phyloP scores from a whole-genome alignment of 306 rosid genomes.

The Prunus mume region DNA sequence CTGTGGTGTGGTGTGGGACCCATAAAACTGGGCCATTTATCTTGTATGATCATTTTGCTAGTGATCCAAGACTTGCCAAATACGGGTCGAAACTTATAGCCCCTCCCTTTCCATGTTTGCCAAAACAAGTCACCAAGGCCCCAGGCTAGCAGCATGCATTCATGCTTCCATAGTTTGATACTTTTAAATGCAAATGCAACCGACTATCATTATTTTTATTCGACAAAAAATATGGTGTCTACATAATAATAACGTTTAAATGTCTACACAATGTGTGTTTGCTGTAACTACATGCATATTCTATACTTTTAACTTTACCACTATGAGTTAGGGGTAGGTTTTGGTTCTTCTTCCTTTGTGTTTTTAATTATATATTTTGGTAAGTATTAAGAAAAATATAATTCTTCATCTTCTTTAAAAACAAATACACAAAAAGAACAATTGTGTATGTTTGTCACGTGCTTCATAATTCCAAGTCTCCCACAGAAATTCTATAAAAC shows the following conservation, averaged over 20 bases:
- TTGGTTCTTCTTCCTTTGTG: background rate
- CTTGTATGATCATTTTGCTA: slow-evolving; percentile 6
- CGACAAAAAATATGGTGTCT: rapidly evolving
- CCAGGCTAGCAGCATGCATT: background rate
- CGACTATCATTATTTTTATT: background rate
- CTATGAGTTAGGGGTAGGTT: background rate
- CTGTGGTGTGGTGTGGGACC: background rate
- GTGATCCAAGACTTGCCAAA: background rate
- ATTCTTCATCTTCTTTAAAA: background rate
- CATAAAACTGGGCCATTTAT: background rate
- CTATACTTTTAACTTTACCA: background rate
- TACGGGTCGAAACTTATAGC: background rate
- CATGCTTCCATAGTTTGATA: background rate
- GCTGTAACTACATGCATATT: background rate
- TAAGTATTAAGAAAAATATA: too few relatives aligned
- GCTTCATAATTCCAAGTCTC: background rate
- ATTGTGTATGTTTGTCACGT: slow-evolving; percentile 15
- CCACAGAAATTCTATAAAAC: slow-evolving; percentile 27
- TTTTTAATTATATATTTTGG: too few relatives aligned
- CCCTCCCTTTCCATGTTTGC: background rate
- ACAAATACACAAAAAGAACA: background rate
- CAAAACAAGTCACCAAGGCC: background rate
- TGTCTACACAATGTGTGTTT: too few relatives aligned
- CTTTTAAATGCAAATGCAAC: background rate
- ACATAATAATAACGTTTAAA: rapidly evolving